Conservation (phyloP, 2,329 filamentous ascomycete genomes). For the Mycosphaerella sp. region DNA sequence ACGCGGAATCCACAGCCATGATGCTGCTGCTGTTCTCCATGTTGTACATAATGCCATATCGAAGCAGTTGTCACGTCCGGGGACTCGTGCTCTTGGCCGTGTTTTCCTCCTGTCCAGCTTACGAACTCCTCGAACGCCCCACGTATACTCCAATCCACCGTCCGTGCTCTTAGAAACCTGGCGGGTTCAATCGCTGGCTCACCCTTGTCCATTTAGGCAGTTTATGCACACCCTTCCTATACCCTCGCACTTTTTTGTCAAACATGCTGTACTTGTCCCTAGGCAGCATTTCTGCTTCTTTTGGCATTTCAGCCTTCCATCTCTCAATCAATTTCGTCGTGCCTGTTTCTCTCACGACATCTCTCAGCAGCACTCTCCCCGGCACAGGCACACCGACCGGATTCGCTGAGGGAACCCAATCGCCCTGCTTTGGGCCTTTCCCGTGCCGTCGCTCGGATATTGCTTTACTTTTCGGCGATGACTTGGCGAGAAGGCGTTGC, state of each 20-base stretch:
- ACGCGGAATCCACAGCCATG: no score
- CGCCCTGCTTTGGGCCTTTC: conserved; percentile 30
- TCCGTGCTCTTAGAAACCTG: conserved; percentile 66
- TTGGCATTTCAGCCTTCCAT: conserved; percentile 96
- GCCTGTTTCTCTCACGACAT: conserved; percentile 40
- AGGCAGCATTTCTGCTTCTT: conserved; percentile 89
- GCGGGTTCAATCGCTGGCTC: conserved; percentile 87
- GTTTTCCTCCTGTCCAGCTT: neutral
- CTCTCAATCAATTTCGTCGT: conserved; percentile 70
- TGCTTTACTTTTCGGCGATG: conserved; percentile 9
- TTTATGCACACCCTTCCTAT: conserved; percentile 92
- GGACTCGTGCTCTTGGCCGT: neutral
- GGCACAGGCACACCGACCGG: conserved; percentile 13
- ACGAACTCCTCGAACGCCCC: neutral
- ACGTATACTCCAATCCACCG: neutral
- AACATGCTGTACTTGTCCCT: conserved; percentile 98
- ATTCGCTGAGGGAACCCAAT: conserved; percentile 20
- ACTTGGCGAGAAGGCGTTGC: conserved; percentile 26
- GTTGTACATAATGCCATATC: neutral
- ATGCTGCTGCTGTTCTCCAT: neutral
- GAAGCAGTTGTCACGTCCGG: neutral
- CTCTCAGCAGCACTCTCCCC: conserved; percentile 17
- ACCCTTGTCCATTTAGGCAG: conserved; percentile 80
- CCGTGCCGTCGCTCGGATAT: conserved; percentile 27
- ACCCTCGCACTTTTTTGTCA: conserved; percentile 90